Evolutionary conservation across 257 asterid genomes (phyloP).

Genomic region (Eustoma russellianum): DNA sequence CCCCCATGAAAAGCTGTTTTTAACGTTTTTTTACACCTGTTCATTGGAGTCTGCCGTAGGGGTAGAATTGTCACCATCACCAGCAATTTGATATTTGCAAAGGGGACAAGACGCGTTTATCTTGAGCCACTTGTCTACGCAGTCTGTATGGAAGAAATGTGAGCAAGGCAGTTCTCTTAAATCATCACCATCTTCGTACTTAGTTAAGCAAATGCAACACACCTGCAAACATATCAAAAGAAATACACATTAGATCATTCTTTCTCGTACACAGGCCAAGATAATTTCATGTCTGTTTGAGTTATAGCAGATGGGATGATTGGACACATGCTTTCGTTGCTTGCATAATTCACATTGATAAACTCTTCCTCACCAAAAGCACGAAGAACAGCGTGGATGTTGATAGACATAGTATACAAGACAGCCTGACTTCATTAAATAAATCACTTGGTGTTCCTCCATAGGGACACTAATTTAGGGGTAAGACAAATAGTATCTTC

Average conservation of each 20-base stretch:
- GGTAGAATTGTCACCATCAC: constrained; percentile 10
- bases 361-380: neutral
- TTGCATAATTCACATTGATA: neutral
- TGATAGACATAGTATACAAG: no score
- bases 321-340: neutral
- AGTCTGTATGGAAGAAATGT: constrained; percentile 33
- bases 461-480: no score
- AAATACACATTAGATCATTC: neutral
- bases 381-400: neutral
- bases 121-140: constrained; percentile 41
- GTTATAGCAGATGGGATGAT: no score
- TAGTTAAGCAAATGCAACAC: constrained; percentile 36
- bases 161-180: constrained; percentile 37
- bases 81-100: constrained; percentile 29
- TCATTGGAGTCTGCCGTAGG: constrained; percentile 19
- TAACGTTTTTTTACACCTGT: constrained; percentile 6
- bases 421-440: no score
- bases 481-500: no score
- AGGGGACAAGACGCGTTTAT: constrained; percentile 37
- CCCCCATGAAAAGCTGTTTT: no score
- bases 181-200: constrained; percentile 31
- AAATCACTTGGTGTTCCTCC: no score
- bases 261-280: no score
- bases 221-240: constrained; percentile 13
- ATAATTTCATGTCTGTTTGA: no score